Percentiles rank a stretch among this genome's conserved stretches.
These are phyloP conservation scores for Saccharomyces pastorianus DNA, from an alignment of 1,139 yeast species.

Conservation along the genomic window DNA sequence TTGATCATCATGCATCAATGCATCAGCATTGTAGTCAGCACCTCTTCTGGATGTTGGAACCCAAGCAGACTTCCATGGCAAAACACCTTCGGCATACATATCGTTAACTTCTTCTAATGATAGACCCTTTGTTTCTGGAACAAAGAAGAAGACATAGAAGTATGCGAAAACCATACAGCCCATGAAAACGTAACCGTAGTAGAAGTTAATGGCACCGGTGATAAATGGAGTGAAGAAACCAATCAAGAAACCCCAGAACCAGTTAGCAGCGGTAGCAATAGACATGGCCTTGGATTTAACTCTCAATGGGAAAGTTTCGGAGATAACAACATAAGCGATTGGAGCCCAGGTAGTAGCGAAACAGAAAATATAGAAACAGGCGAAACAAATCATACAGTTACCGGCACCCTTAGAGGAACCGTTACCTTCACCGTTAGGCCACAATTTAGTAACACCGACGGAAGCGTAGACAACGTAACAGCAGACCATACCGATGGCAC, in stretches of 20 bases:
- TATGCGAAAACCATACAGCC: slow-evolving; percentile 55
- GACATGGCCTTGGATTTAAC: slow-evolving; percentile 71
- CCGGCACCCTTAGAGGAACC: slow-evolving; percentile 45
- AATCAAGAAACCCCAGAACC: slow-evolving; percentile 71
- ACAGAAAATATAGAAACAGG: slow-evolving; percentile 68
- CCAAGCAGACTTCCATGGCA: slow-evolving; percentile 40
- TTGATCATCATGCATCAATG: slow-evolving; percentile 11
- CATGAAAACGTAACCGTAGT: slow-evolving; percentile 63
- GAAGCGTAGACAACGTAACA: slow-evolving; percentile 57
- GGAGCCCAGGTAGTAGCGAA: slow-evolving; percentile 86
- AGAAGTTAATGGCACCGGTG: slow-evolving; percentile 34
- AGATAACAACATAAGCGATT: slow-evolving; percentile 58
- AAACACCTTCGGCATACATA: slow-evolving; percentile 37
- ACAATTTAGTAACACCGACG: slow-evolving; percentile 54
- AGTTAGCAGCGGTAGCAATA: slow-evolving; percentile 60
- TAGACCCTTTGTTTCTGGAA: slow-evolving; percentile 63
- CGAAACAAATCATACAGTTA: slow-evolving; percentile 65
- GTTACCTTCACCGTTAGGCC: slow-evolving; percentile 47
- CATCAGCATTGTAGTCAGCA: slow-evolving; percentile 15
- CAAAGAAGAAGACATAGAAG: slow-evolving; percentile 54
- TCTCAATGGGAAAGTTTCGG: slow-evolving; percentile 71
- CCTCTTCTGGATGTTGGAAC: slow-evolving; percentile 30
- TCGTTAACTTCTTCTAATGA: slow-evolving; percentile 65
- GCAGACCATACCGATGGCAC: too few species aligned
- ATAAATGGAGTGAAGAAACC: slow-evolving; percentile 68